Conservation (phyloP, 2,329 filamentous ascomycete species). For the Fonsecaea monophora region DNA sequence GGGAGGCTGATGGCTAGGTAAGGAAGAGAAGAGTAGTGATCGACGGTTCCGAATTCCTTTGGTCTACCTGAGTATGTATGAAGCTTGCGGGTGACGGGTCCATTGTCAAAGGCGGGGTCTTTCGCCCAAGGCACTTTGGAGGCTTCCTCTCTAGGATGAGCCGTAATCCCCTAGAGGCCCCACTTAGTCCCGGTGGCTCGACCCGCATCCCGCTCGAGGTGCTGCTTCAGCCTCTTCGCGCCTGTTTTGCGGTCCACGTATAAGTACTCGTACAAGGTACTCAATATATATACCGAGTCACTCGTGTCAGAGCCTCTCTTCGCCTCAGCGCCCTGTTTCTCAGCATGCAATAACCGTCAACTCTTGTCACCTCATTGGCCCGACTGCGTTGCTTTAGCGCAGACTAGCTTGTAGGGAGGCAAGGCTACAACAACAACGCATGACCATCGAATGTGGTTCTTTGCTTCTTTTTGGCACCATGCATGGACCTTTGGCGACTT, state of each 20-base stretch:
- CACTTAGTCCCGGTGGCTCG: too few species aligned
- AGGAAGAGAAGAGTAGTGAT: not conserved
- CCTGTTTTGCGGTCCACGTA: too few species aligned
- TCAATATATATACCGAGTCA: too few species aligned
- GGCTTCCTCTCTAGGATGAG: too few species aligned
- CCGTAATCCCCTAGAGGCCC: too few species aligned
- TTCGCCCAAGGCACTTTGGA: too few species aligned
- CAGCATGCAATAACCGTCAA: not conserved
- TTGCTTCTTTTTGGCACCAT: not conserved
- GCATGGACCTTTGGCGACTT: not conserved
- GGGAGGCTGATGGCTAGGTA: not conserved
- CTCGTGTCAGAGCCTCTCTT: not conserved
- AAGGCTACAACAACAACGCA: not conserved
- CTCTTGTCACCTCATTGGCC: not conserved
- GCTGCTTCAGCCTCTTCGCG: too few species aligned
- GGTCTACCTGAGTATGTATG: too few species aligned
- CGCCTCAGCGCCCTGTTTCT: not conserved
- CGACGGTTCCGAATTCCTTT: not conserved
- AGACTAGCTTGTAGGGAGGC: not conserved
- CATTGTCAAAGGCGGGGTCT: too few species aligned
- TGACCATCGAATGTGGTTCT: not conserved
- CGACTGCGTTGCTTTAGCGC: not conserved
- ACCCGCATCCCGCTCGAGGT: too few species aligned
- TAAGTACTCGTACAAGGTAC: too few species aligned
- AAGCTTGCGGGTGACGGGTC: too few species aligned